phyloP scores from a whole-genome alignment of 202 grass and related monocot species.

The Alloteropsis angusta region DNA sequence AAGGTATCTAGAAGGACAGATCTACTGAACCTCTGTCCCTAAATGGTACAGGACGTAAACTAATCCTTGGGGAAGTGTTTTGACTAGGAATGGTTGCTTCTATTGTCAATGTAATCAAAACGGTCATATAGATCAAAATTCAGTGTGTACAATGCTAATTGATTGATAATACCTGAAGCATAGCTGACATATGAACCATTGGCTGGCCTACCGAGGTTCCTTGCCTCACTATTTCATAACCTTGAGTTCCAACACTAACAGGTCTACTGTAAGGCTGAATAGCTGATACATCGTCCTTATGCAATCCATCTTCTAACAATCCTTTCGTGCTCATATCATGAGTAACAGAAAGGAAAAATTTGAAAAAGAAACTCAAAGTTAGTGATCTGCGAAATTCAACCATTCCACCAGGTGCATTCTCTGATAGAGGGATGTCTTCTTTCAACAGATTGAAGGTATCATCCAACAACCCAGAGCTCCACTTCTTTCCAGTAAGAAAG shows the following conservation, averaged over 20 bases:
- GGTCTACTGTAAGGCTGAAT: slow-evolving; percentile 51
- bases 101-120: neutral
- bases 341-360: slow-evolving; percentile 77
- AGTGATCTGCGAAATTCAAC: slow-evolving; percentile 88
- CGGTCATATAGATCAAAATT: neutral
- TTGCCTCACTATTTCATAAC: slow-evolving; percentile 71
- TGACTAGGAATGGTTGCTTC: neutral
- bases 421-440: slow-evolving; percentile 63
- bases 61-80: neutral
- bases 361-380: slow-evolving; percentile 94
- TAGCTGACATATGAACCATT: slow-evolving; percentile 75
- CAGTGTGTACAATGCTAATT: neutral
- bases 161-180: slow-evolving; percentile 66
- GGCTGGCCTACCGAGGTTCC: slow-evolving; percentile 82
- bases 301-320: slow-evolving; percentile 37
- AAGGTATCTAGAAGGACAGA: neutral
- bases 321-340: slow-evolving; percentile 70
- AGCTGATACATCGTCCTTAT: slow-evolving; percentile 45
- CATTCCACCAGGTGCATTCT: slow-evolving; percentile 95
- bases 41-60: neutral
- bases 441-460: slow-evolving; percentile 58
- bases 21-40: neutral
- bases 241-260: slow-evolving; percentile 44
- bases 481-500: slow-evolving; percentile 60
- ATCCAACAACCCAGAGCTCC: slow-evolving; percentile 51